These are phyloP conservation scores for Lipomyces yamanashiensis DNA, from an alignment of 805 yeast genomes.

Conservation along the genomic window DNA sequence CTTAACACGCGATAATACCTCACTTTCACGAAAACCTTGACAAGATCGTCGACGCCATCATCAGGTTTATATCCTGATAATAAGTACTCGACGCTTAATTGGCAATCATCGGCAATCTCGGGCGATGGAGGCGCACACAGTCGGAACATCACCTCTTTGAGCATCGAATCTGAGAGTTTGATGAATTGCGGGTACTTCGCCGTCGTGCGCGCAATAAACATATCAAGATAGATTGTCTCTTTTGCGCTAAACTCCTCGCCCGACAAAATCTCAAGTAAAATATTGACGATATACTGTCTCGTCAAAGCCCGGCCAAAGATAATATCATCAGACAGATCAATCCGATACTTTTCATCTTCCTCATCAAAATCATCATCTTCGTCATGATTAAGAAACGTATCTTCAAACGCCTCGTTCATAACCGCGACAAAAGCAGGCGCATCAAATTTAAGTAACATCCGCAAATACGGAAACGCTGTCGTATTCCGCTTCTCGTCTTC, in stretches of 20 bases:
- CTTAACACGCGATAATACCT: constrained; percentile 64
- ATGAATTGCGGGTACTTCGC: constrained; percentile 87
- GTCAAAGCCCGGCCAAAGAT: constrained; percentile 50
- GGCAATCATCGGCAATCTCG: constrained; percentile 60
- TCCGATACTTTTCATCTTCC: constrained; percentile 50
- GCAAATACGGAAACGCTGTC: constrained; percentile 73
- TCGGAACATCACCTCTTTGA: constrained; percentile 54
- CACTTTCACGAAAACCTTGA: constrained; percentile 58
- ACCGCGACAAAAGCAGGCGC: constrained; percentile 66
- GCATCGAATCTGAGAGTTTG: constrained; percentile 63
- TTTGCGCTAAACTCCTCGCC: constrained; percentile 36
- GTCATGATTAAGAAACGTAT: constrained; percentile 64
- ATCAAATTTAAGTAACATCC: constrained; percentile 57
- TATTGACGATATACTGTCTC: constrained; percentile 79
- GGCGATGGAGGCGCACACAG: constrained; percentile 53
- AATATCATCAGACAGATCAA: constrained; percentile 31
- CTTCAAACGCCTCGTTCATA: constrained; percentile 84
- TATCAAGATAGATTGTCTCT: constrained; percentile 51
- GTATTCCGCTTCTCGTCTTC: constrained; percentile 45
- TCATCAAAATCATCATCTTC: constrained; percentile 42
- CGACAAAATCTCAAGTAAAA: constrained; percentile 63
- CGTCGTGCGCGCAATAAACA: constrained; percentile 78
- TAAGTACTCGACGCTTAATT: constrained; percentile 74
- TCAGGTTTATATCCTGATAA: constrained; percentile 68
- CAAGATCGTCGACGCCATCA: constrained; percentile 50